phyloP scores from a whole-genome alignment of 306 rosid genomes.

The Carpinus fangiana region DNA sequence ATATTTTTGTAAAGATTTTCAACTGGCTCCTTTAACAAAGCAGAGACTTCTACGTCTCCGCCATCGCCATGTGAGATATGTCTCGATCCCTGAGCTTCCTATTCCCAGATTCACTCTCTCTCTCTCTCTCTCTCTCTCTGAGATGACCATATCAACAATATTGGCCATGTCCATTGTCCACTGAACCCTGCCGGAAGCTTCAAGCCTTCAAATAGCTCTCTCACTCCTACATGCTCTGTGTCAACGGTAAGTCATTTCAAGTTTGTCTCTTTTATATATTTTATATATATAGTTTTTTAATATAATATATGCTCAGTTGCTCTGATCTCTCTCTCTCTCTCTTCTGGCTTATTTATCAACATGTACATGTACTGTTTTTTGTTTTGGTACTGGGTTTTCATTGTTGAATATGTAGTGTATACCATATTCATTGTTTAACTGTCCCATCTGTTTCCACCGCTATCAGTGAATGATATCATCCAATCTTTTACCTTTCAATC shows the following conservation, averaged over 20 bases:
- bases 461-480: constrained; percentile 14
- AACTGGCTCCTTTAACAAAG: constrained; percentile 46
- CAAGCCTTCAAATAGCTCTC: constrained; percentile 41
- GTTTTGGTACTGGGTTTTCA: background rate
- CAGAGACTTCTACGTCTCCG: constrained; percentile 49
- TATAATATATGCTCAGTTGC: constrained; percentile 12
- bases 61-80: constrained; percentile 92
- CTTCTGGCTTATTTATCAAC: constrained; percentile 11
- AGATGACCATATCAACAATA: constrained; percentile 22
- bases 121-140: constrained; percentile 23
- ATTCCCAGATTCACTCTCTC: constrained; percentile 20
- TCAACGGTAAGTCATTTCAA: constrained; percentile 44
- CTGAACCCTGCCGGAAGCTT: constrained; percentile 37
- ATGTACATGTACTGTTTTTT: background rate
- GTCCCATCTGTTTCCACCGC: constrained; percentile 38
- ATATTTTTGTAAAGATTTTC: background rate
- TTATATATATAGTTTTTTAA: background rate
- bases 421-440: constrained; percentile 34
- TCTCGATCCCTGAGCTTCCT: constrained; percentile 72
- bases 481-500: background rate
- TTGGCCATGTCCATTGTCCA: constrained; percentile 23
- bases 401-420: constrained; percentile 14
- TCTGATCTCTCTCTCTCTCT: constrained; percentile 18
- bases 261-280: constrained; percentile 3
- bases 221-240: constrained; percentile 48